Conservation (phyloP, 73 alveolate genomes). For the Chromera velia region DNA sequence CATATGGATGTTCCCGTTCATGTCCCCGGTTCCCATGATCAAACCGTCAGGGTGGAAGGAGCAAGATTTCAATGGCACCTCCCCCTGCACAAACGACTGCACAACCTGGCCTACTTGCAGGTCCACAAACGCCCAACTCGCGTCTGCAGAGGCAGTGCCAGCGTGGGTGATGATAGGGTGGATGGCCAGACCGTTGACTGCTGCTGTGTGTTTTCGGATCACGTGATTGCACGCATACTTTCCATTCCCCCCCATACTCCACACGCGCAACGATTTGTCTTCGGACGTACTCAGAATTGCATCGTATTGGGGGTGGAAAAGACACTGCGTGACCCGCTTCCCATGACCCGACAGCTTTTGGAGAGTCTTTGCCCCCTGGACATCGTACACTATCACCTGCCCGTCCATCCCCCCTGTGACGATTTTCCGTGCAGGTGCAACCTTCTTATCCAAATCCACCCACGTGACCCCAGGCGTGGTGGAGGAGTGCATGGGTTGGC, state of each 20-base stretch:
- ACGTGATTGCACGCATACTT: constrained; percentile 34
- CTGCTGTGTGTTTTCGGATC: constrained; percentile 31
- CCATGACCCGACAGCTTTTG: constrained; percentile 34
- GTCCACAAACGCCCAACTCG: constrained; percentile 40
- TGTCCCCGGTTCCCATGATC: constrained; percentile 26
- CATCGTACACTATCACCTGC: constrained; percentile 36
- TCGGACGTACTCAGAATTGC: not conserved
- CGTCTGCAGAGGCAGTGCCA: constrained; percentile 41
- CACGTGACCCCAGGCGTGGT: too few relatives aligned
- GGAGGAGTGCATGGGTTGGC: too few relatives aligned
- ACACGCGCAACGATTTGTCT: not conserved
- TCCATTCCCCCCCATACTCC: not conserved
- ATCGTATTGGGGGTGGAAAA: not conserved
- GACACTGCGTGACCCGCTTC: constrained; percentile 5
- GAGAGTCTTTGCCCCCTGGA: constrained; percentile 14
- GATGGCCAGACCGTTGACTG: not conserved
- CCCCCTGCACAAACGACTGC: not conserved
- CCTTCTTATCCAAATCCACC: not conserved
- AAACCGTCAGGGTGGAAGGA: constrained; percentile 44
- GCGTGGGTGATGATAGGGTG: constrained; percentile 13
- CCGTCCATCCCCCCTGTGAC: constrained; percentile 41
- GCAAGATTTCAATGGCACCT: not conserved
- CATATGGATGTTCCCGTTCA: not conserved
- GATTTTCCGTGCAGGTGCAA: constrained; percentile 3
- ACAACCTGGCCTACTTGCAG: constrained; percentile 19